phyloP scores from a whole-genome alignment of 768 basidiomycete species.

The Clitopilus hobsonii region DNA sequence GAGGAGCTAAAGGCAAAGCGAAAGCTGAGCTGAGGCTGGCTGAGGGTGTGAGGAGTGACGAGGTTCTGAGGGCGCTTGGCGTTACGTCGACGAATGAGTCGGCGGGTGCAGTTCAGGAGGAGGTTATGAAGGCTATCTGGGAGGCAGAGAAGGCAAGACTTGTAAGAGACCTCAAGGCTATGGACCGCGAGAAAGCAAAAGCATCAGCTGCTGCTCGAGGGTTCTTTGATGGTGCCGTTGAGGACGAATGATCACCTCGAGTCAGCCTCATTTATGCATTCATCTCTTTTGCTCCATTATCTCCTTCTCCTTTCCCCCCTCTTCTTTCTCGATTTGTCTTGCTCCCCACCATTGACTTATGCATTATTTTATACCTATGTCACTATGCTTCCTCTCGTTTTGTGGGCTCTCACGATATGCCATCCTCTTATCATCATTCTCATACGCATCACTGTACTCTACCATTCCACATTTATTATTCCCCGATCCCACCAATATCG shows the following conservation, averaged over 20 bases:
- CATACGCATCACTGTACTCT: constrained; percentile 7
- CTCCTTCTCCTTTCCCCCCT: constrained; percentile 5
- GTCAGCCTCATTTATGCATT: neutral
- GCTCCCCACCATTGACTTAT: constrained; percentile 2
- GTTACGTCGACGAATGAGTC: constrained; percentile 24
- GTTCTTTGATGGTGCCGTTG: constrained; percentile 14
- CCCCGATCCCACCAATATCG: neutral
- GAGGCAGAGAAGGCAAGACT: constrained; percentile 44
- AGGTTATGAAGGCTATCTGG: constrained; percentile 52
- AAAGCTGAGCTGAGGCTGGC: constrained; percentile 50
- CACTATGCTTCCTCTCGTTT: constrained; percentile 7
- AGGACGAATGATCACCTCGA: constrained; percentile 10
- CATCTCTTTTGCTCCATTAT: constrained; percentile 4
- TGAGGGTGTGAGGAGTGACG: constrained; percentile 61
- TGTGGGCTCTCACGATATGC: constrained; percentile 10
- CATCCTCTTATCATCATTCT: neutral
- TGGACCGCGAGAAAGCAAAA: constrained; percentile 13
- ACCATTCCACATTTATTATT: neutral
- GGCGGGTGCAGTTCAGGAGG: constrained; percentile 35
- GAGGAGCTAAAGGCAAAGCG: constrained; percentile 36
- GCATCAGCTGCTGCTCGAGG: constrained; percentile 6
- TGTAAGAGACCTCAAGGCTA: constrained; percentile 36
- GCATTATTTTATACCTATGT: constrained; percentile 1
- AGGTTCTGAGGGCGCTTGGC: constrained; percentile 69
- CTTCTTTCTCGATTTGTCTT: constrained; percentile 1